Base-by-base conservation (phyloP, 2,329 filamentous ascomycete genomes). In the Trichoderma koningii region DNA sequence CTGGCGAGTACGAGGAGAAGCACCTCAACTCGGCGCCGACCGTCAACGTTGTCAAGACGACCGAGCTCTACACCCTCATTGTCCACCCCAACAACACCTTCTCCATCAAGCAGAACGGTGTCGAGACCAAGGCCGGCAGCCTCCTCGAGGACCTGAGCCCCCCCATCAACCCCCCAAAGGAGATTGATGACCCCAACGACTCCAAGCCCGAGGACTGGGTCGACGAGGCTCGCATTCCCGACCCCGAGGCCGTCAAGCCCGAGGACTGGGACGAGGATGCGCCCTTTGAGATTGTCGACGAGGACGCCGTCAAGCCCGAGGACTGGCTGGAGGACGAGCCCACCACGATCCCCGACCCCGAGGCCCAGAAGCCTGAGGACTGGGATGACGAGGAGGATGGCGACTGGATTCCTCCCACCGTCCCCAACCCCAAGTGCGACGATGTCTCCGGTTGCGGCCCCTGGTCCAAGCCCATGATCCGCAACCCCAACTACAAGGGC, bases 371-470 rank as follows among this genome's bases (percentile, higher is more conserved):
- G 89, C 95, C 95, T 68, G 93, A 97, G 82, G 95, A 98, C 78
- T 99, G 95, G 95, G 94, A 97, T 81, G 94, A 99, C 66, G 95
- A 99, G 83, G 95, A 99, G 83, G 95, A 99, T 78, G 95, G 95
- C 79, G 95, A 99, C 83, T 99, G 93, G 93, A 79, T 96, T 71
- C 82, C 93, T 60, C 95, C 94, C 66, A 93, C 89, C 63, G 87
- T 99, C 63, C 86, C 92, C 77, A 98, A 99, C 88, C 91, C 94
- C 79, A 97, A 97, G 87, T 98, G 95, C 76, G 87, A 89, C 70
- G 94, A 98, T 66, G 91, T 83, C 70, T 93, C 94, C 82, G 95
- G 95, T 75, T 98, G 95, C 79, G 95, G 95, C 74, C 87, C 90
- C 74, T 99, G 95, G 95, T 85, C 89, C 73, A 87, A 91, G 82